Percentiles rank a stretch among this genome's conserved stretches.
phyloP scores from a whole-genome alignment of 2,329 filamentous ascomycete genomes.

The Orbilia quercus region DNA sequence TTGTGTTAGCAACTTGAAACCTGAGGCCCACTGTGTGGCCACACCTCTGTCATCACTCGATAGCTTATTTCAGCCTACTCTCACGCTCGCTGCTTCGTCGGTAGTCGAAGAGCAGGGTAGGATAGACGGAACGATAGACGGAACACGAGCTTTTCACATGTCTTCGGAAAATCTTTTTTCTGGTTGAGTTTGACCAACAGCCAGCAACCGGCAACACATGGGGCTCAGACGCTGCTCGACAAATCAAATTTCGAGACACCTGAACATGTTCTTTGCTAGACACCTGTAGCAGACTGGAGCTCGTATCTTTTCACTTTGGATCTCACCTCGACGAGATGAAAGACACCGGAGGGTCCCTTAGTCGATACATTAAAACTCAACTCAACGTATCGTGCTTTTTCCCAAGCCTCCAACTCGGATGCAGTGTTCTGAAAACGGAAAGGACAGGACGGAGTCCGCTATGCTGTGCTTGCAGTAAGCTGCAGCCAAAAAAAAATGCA shows the following conservation, averaged over 20 bases:
- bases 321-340: conserved; percentile 7
- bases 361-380: neutral
- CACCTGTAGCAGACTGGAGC: conserved; percentile 10
- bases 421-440: conserved; percentile 53
- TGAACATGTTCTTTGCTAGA: conserved; percentile 16
- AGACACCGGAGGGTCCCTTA: conserved; percentile 9
- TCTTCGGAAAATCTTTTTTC: conserved; percentile 47
- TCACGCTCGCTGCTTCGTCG: conserved; percentile 33
- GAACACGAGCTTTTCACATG: conserved; percentile 40
- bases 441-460: conserved; percentile 21
- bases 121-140: conserved; percentile 3
- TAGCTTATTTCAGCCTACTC: conserved; percentile 51
- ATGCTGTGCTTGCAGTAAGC: conserved; percentile 44
- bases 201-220: conserved; percentile 16
- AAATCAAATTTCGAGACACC: conserved; percentile 26
- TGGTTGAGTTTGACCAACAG: conserved; percentile 23
- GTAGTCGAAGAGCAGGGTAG: neutral
- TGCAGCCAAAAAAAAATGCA: conserved; percentile 31
- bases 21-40: conserved; percentile 32
- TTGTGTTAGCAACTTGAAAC: conserved; percentile 32
- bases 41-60: conserved; percentile 26
- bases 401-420: conserved; percentile 55
- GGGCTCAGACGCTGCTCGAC: neutral
- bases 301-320: conserved; percentile 5
- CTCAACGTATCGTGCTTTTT: conserved; percentile 21